phyloP scores from a whole-genome alignment of 495 filamentous ascomycete genomes.

The Penicillium cataractarum region DNA sequence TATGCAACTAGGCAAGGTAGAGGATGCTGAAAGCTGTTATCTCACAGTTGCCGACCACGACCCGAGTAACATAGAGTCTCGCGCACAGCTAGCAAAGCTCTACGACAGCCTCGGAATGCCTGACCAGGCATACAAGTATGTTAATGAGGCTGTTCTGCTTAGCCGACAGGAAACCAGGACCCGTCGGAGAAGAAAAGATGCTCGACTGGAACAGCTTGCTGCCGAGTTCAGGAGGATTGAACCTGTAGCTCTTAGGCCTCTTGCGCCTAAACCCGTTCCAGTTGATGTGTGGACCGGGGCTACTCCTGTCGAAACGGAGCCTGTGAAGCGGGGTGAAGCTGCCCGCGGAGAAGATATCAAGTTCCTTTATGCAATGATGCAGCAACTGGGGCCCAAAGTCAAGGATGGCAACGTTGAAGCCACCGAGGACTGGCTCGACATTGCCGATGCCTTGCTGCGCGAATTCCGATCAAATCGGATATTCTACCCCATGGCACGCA shows the following conservation, averaged over 20 bases:
- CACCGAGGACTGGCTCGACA: conserved; percentile 69
- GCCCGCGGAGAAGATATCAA: conserved; percentile 55
- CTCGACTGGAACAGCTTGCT: conserved; percentile 47
- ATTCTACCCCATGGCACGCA: conserved; percentile 77
- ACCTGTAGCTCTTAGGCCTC: conserved; percentile 13
- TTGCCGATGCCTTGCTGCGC: conserved; percentile 72
- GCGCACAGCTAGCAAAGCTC: conserved; percentile 75
- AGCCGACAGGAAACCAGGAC: conserved; percentile 45
- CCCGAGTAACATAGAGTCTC: conserved; percentile 66
- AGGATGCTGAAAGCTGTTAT: conserved; percentile 76
- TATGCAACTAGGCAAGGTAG: conserved; percentile 58
- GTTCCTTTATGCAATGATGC: conserved; percentile 59
- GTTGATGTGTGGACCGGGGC: conserved; percentile 26
- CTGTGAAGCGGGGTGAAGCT: conserved; percentile 37
- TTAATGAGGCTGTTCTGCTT: conserved; percentile 73
- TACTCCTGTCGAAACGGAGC: conserved; percentile 18
- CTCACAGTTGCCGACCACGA: conserved; percentile 71
- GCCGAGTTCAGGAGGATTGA: conserved; percentile 42
- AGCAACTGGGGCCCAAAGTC: conserved; percentile 52
- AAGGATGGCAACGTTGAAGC: conserved; percentile 57
- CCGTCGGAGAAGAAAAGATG: conserved; percentile 42
- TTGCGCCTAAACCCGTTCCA: conserved; percentile 35
- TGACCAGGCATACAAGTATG: conserved; percentile 72
- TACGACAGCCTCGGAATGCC: conserved; percentile 71
- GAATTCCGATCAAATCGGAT: conserved; percentile 76